These are phyloP conservation scores for Kwoniella newhampshirensis DNA, from an alignment of 768 basidiomycete genomes.

Conservation along the genomic window DNA sequence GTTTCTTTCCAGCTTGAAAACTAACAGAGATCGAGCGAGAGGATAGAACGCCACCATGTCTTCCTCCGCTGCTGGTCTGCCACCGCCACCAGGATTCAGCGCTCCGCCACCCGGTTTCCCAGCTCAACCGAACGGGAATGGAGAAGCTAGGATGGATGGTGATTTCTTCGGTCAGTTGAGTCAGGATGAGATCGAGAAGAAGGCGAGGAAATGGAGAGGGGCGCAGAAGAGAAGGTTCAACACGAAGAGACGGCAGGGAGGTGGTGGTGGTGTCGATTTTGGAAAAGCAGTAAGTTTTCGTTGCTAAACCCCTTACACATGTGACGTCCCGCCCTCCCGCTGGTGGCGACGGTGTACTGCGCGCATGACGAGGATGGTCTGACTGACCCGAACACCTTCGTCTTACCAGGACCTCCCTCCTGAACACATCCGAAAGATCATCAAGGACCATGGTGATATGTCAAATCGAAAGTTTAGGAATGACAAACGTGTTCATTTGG, in stretches of 20 bases:
- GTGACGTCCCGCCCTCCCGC: slow-evolving; percentile 8
- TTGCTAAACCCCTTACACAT: neutral
- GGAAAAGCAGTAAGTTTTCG: slow-evolving; percentile 53
- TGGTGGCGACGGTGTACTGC: neutral
- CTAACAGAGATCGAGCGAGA: too few relatives aligned
- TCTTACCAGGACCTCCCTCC: slow-evolving; percentile 78
- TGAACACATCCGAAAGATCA: slow-evolving; percentile 98
- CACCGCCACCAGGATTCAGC: slow-evolving; percentile 45
- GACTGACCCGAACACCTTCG: slow-evolving; percentile 7
- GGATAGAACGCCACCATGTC: slow-evolving; percentile 9
- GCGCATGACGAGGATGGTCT: neutral
- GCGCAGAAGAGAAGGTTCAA: slow-evolving; percentile 71
- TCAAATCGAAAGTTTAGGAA: slow-evolving; percentile 98
- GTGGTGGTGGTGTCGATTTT: slow-evolving; percentile 53
- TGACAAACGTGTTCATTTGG: slow-evolving; percentile 98
- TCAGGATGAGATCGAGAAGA: slow-evolving; percentile 75
- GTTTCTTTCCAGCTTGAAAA: too few relatives aligned
- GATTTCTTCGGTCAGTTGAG: slow-evolving; percentile 56
- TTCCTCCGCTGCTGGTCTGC: too few relatives aligned
- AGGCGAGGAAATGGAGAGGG: slow-evolving; percentile 96
- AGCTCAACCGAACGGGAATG: slow-evolving; percentile 13
- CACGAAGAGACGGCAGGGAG: slow-evolving; percentile 49
- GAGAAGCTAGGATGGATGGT: slow-evolving; percentile 41
- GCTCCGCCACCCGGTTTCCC: slow-evolving; percentile 26
- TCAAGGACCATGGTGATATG: slow-evolving; percentile 99